Percentiles rank a stretch among this genome's conserved stretches.
Evolutionary conservation across 2,329 filamentous ascomycete genomes (phyloP).

Genomic region (Cladophialophora yegresii): DNA sequence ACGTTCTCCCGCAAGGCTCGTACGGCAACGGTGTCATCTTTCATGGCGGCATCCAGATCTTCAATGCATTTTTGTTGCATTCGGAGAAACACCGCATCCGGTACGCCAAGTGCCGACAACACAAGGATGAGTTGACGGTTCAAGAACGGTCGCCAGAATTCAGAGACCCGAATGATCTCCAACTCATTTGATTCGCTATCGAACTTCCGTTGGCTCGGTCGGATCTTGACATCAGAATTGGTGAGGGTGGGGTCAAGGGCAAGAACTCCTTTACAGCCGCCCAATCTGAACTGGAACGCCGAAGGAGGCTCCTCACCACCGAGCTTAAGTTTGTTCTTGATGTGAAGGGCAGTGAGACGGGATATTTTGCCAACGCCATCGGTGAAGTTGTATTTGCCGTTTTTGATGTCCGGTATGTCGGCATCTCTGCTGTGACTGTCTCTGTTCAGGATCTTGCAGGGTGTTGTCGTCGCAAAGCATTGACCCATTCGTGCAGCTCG

Average conservation of each 20-base stretch:
- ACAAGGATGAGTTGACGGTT: slow-evolving; percentile 90
- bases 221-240: slow-evolving; percentile 71
- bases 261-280: slow-evolving; percentile 88
- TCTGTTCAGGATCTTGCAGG: slow-evolving; percentile 44
- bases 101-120: slow-evolving; percentile 75
- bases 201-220: slow-evolving; percentile 88
- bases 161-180: slow-evolving; percentile 82
- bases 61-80: slow-evolving; percentile 71
- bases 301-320: slow-evolving; percentile 65
- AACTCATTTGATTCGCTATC: slow-evolving; percentile 67
- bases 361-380: slow-evolving; percentile 97
- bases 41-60: slow-evolving; percentile 69
- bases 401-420: slow-evolving; percentile 67
- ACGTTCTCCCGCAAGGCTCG: slow-evolving; percentile 71
- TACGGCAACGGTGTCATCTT: slow-evolving; percentile 63
- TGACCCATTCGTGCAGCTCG: slow-evolving; percentile 87
- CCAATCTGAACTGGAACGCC: slow-evolving; percentile 87
- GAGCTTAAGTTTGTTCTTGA: slow-evolving; percentile 69
- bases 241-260: slow-evolving; percentile 70
- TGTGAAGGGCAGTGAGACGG: slow-evolving; percentile 69
- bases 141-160: slow-evolving; percentile 73
- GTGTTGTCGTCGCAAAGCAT: slow-evolving; percentile 85
- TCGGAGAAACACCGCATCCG: slow-evolving; percentile 66
- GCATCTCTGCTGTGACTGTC: slow-evolving; percentile 49
- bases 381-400: slow-evolving; percentile 72